Evolutionary conservation across 1,284 basidiomycete genomes (phyloP).

Genomic region (Sporisorium exsertum): DNA sequence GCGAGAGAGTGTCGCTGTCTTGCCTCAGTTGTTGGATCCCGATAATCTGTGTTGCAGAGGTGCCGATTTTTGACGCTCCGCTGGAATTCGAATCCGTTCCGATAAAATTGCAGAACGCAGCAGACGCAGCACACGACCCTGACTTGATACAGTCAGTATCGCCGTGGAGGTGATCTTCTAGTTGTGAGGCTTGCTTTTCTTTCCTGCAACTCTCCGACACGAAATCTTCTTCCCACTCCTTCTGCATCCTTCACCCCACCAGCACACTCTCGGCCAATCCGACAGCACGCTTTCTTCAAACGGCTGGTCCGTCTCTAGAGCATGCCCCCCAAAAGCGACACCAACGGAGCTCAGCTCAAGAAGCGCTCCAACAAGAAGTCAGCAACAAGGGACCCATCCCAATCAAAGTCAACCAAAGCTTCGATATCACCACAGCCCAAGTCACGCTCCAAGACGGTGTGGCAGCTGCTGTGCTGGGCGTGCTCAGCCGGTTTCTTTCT

Average conservation of each 20-base stretch:
- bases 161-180: background rate
- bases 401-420: background rate
- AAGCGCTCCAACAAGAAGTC: conserved; percentile 12
- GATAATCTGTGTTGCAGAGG: too few relatives aligned
- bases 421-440: background rate
- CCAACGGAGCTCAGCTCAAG: conserved; percentile 10
- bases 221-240: background rate
- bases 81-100: background rate
- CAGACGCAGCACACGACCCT: background rate
- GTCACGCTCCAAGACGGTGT: conserved; percentile 1
- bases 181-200: background rate
- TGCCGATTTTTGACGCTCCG: background rate
- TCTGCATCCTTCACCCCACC: background rate
- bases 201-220: background rate
- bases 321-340: conserved; percentile 4
- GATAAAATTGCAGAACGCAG: background rate
- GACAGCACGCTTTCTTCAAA: background rate
- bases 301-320: background rate
- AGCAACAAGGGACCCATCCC: background rate
- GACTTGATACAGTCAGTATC: too few relatives aligned
- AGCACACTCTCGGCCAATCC: background rate
- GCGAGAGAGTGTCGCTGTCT: too few relatives aligned
- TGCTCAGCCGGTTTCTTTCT: conserved; percentile 36
- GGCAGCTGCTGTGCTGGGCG: conserved; percentile 23
- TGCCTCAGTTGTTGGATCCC: too few relatives aligned